These are phyloP conservation scores for Ceratocystis lukuohia DNA, from an alignment of 2,329 filamentous ascomycete genomes.

Conservation along the genomic window DNA sequence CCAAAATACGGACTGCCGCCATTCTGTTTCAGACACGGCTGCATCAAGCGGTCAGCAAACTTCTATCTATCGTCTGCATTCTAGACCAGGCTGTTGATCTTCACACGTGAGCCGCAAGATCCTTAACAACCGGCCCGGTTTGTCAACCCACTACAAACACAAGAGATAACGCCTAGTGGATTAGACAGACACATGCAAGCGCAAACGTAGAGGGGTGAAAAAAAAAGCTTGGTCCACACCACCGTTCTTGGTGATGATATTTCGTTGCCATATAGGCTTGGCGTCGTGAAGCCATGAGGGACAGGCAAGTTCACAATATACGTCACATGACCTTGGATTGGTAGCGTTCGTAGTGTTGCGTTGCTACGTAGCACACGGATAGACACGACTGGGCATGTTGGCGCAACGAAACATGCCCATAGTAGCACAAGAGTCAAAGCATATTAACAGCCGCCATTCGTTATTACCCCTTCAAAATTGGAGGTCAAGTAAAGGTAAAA, in stretches of 20 bases:
- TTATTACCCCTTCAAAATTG: not conserved
- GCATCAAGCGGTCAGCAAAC: not conserved
- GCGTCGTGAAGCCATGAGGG: not conserved
- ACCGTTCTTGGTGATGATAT: not conserved
- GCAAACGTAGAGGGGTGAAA: not conserved
- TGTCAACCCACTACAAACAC: not conserved
- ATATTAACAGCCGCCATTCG: not conserved
- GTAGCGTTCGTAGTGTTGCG: not conserved
- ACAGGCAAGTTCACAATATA: not conserved
- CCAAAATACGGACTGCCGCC: not conserved
- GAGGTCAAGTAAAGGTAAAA: not conserved
- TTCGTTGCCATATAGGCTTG: not conserved
- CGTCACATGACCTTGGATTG: not conserved
- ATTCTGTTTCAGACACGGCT: not conserved
- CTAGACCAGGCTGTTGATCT: not conserved
- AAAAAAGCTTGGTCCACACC: not conserved
- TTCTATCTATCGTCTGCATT: not conserved
- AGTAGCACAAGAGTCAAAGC: not conserved
- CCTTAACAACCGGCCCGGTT: constrained; percentile 5
- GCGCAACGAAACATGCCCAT: not conserved
- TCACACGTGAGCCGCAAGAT: not conserved
- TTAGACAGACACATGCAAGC: not conserved
- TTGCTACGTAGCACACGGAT: not conserved
- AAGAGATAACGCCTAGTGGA: not conserved
- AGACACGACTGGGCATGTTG: not conserved